Conservation (phyloP, 768 basidiomycete genomes). For the Agrocybe chaxingu region DNA sequence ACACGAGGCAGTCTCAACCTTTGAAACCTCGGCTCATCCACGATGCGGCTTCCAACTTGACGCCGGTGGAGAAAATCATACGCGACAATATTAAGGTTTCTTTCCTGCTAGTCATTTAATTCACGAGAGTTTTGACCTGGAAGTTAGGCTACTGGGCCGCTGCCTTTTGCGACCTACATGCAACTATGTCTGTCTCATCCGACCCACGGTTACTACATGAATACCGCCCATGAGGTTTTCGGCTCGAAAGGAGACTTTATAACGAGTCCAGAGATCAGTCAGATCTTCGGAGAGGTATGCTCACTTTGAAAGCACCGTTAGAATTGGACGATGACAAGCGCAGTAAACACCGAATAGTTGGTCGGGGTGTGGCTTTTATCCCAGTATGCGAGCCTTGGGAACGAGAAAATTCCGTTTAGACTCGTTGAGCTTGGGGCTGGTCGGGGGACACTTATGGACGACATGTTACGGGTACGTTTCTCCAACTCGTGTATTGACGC, state of each 20-base stretch:
- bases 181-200: constrained; percentile 88
- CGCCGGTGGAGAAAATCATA: constrained; percentile 62
- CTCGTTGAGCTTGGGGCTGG: constrained; percentile 94
- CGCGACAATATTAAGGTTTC: constrained; percentile 69
- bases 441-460: constrained; percentile 86
- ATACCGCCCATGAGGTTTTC: constrained; percentile 68
- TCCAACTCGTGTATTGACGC: too few species aligned
- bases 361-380: constrained; percentile 84
- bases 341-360: constrained; percentile 48
- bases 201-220: constrained; percentile 90
- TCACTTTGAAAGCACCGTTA: neutral
- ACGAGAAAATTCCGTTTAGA: constrained; percentile 45
- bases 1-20: neutral
- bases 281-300: constrained; percentile 93
- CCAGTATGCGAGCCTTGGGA: constrained; percentile 61
- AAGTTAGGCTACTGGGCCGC: constrained; percentile 78
- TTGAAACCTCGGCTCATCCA: constrained; percentile 5
- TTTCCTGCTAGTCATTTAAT: neutral
- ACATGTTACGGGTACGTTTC: constrained; percentile 74
- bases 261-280: constrained; percentile 95
- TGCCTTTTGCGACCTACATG: constrained; percentile 89
- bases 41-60: constrained; percentile 18
- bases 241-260: constrained; percentile 90
- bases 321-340: constrained; percentile 36
- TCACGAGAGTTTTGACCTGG: constrained; percentile 7